phyloP scores from a whole-genome alignment of 1,284 basidiomycete species.

The Volvariella surrecta region DNA sequence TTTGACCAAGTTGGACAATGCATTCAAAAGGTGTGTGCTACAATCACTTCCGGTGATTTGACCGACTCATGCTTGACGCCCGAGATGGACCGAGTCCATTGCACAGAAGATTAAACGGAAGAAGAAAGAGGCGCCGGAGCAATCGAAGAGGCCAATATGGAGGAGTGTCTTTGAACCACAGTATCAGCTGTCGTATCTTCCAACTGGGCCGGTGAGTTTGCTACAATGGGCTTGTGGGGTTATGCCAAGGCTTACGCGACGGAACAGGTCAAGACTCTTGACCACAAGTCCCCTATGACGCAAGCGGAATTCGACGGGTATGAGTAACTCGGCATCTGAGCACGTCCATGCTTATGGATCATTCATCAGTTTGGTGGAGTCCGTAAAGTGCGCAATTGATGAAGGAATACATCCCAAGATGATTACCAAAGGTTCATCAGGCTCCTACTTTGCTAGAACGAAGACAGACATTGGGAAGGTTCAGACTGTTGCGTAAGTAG shows the following conservation, averaged over 20 bases:
- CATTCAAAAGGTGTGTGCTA: constrained; percentile 62
- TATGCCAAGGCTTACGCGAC: background rate
- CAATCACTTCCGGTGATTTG: constrained; percentile 6
- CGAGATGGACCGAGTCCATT: constrained; percentile 78
- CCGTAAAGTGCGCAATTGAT: constrained; percentile 60
- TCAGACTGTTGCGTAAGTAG: constrained; percentile 69
- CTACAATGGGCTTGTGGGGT: background rate
- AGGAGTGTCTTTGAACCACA: constrained; percentile 71
- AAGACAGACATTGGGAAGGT: constrained; percentile 55
- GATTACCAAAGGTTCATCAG: constrained; percentile 80
- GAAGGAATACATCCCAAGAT: constrained; percentile 83
- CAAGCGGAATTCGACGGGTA: constrained; percentile 62
- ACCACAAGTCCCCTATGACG: constrained; percentile 69
- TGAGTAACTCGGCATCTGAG: constrained; percentile 19
- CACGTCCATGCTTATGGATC: constrained; percentile 2
- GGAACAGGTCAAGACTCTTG: constrained; percentile 60
- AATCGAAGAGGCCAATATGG: constrained; percentile 63
- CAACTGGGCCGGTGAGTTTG: constrained; percentile 29
- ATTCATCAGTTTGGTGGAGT: constrained; percentile 44
- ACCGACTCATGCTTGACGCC: background rate
- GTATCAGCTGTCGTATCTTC: constrained; percentile 22
- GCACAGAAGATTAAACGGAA: constrained; percentile 74
- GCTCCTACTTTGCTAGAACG: constrained; percentile 79
- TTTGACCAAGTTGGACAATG: constrained; percentile 67
- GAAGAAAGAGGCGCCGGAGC: constrained; percentile 60